Percentiles rank a stretch among this genome's conserved stretches.
Conservation (phyloP, 345 rosid species). For the Heritiera littoralis region DNA sequence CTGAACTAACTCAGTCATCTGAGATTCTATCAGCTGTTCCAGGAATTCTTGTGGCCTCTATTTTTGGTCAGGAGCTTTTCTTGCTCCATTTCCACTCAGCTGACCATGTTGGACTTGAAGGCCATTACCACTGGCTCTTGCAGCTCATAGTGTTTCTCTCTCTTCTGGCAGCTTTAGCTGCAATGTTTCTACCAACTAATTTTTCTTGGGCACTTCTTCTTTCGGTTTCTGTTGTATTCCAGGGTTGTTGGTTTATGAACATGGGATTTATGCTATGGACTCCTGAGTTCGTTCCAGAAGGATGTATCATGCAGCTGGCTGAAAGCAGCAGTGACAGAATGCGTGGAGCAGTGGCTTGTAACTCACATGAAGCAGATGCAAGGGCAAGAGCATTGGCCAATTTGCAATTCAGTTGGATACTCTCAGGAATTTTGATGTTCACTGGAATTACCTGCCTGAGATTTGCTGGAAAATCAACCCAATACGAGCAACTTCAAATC, state of each 20-base stretch:
- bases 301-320: conserved; percentile 49
- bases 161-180: conserved; percentile 53
- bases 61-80: conserved; percentile 79
- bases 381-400: conserved; percentile 81
- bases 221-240: conserved; percentile 64
- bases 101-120: conserved; percentile 83
- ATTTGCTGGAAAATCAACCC: conserved; percentile 44
- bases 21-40: conserved; percentile 48
- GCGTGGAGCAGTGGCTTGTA: conserved; percentile 64
- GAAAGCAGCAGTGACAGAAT: conserved; percentile 25
- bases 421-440: conserved; percentile 55
- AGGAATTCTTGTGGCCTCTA: conserved; percentile 64
- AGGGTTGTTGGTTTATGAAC: conserved; percentile 84
- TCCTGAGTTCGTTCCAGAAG: conserved; percentile 62
- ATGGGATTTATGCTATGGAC: conserved; percentile 91
- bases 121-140: conserved; percentile 87
- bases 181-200: conserved; percentile 46
- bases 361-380: conserved; percentile 52
- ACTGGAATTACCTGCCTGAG: conserved; percentile 59
- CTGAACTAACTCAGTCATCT: conserved; percentile 52
- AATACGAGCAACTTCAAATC: conserved; percentile 52
- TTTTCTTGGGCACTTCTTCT: conserved; percentile 63
- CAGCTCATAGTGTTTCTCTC: conserved; percentile 73
- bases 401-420: conserved; percentile 92
- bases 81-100: conserved; percentile 86